Percentiles rank a stretch among this genome's conserved stretches.
phyloP scores from a whole-genome alignment of 1,284 basidiomycete genomes.

The Sutorius eximius region DNA sequence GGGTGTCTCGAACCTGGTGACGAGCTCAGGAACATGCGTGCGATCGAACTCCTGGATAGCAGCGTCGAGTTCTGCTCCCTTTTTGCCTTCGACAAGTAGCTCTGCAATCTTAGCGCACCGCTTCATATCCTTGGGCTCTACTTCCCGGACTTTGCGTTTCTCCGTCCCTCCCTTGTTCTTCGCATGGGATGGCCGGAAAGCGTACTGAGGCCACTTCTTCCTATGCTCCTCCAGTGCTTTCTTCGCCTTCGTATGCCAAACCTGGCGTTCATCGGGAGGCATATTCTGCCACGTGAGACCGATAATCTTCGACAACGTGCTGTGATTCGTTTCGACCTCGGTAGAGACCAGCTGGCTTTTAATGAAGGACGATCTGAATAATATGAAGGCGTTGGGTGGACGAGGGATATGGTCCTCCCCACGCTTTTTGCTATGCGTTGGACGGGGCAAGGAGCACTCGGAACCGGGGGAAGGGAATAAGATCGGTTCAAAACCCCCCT shows the following conservation, averaged over 20 bases:
- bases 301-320: constrained; percentile 72
- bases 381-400: constrained; percentile 87
- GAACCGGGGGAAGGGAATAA: constrained; percentile 45
- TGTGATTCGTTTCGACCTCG: constrained; percentile 77
- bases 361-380: constrained; percentile 83
- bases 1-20: constrained; percentile 70
- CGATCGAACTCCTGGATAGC: constrained; percentile 75
- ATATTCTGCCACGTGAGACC: constrained; percentile 74
- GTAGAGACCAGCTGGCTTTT: constrained; percentile 72
- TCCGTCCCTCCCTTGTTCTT: constrained; percentile 46
- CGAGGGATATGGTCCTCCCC: constrained; percentile 78
- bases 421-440: constrained; percentile 60
- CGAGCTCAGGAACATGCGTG: constrained; percentile 59
- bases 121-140: constrained; percentile 66
- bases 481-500: constrained; percentile 35
- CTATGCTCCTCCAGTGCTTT: constrained; percentile 65
- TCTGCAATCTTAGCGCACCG: constrained; percentile 78
- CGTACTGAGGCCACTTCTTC: constrained; percentile 67
- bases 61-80: constrained; percentile 64
- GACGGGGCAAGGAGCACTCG: constrained; percentile 40
- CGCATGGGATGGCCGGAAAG: constrained; percentile 62
- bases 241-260: constrained; percentile 70
- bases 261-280: constrained; percentile 63
- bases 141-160: constrained; percentile 64
- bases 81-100: constrained; percentile 71